Evolutionary conservation across 2,329 filamentous ascomycete genomes (phyloP), one percentile per base, ranked within the genome.

Genomic region (Pseudocercospora vitis): DNA sequence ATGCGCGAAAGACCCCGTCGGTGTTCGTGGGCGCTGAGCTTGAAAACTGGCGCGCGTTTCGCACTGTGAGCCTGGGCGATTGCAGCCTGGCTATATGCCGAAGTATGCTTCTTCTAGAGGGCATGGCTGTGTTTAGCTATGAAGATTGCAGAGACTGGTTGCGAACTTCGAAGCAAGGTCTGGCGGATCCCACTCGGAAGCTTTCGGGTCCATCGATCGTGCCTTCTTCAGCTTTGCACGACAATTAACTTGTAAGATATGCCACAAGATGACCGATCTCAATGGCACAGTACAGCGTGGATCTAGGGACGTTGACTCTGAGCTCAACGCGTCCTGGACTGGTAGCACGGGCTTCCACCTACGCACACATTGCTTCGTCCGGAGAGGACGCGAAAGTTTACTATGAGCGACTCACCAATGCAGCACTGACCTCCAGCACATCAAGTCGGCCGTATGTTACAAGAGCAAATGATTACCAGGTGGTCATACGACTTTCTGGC

Each of bases 1-100:
- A 71, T 49, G 78, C 81, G 44, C 75, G 73, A 63, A 83, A 84
- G n/a, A 85, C 81, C 2, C 82, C 82, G 70, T 84, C 81, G n/a
- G n/a, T 12, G 79, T 82, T 12, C 53, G 61, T 32, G 56, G 64
- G 47, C 39, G 49, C 16, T 40, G 53, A 64, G 50, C 39, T 47
- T 32, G 58, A 57, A 40, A 63, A 65, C 19, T 47, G 50, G 32
- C 46, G 49, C 32, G 26, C 9, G 24, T 19, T 26, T 9, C 47
- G 18, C 11, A 12, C n/a, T 16, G 2, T 12, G 7, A 31, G 21
- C 52, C 37, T 12, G 23, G 31, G 1, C 7, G n/a, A 8, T 24
- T 16, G 29, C 16, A 7, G 31, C 7, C 47, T 39, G 6, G 35
- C 19, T 24, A 55, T 3, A 11, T 21, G 52, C 9, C 48, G 52